phyloP scores from a whole-genome alignment of 2,329 filamentous ascomycete species.

The Ceratocystis lukuohia region DNA sequence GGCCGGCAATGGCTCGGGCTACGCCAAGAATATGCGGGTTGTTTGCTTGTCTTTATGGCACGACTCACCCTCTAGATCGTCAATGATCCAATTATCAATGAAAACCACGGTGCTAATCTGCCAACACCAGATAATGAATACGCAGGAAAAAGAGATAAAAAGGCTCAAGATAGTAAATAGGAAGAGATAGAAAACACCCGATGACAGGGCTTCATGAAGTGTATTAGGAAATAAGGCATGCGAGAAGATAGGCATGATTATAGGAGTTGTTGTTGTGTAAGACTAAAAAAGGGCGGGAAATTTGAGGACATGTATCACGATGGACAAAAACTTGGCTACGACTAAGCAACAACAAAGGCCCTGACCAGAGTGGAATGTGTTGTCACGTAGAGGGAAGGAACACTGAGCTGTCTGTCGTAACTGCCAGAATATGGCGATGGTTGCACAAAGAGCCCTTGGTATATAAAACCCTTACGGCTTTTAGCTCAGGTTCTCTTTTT shows the following conservation, averaged over 20 bases:
- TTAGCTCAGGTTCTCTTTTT: not conserved
- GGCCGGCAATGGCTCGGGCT: not conserved
- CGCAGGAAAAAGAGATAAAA: not conserved
- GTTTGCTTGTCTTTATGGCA: not conserved
- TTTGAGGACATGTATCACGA: constrained; percentile 1
- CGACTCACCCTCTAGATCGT: constrained; percentile 2
- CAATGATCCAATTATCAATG: not conserved
- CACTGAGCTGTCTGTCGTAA: not conserved
- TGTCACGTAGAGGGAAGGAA: not conserved
- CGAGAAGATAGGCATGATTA: not conserved
- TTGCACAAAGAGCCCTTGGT: not conserved
- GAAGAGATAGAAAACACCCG: not conserved
- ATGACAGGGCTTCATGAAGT: not conserved
- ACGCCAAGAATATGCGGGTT: not conserved
- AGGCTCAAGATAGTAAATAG: not conserved
- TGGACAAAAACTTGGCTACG: not conserved
- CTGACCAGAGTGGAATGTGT: not conserved
- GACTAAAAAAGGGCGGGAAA: not conserved
- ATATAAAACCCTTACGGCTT: not conserved
- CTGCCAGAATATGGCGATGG: not conserved
- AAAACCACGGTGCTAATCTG: not conserved
- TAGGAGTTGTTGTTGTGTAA: not conserved
- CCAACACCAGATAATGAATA: not conserved
- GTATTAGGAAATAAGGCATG: not conserved
- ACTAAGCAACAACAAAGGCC: not conserved